phyloP scores from a whole-genome alignment of 805 yeast species.

The Priceomyces castillae region DNA sequence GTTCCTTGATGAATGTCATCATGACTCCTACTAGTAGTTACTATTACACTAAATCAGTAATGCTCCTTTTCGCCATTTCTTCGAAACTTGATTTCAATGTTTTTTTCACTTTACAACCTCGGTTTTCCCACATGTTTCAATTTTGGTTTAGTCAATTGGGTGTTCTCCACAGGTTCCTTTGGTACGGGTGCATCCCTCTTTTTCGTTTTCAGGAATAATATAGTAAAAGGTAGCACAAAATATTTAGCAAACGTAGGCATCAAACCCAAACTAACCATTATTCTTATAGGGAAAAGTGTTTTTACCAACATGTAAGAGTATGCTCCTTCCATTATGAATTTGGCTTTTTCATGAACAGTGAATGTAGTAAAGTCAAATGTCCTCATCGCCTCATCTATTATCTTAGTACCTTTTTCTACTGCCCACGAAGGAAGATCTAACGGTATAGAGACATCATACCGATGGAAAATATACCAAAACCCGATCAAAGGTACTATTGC shows the following conservation, averaged over 20 bases:
- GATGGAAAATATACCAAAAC: slow-evolving; percentile 65
- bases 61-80: no score
- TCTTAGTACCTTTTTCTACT: slow-evolving; percentile 54
- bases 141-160: slow-evolving; percentile 5
- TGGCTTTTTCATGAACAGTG: slow-evolving; percentile 50
- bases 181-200: slow-evolving; percentile 2
- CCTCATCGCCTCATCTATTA: slow-evolving; percentile 53
- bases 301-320: slow-evolving; percentile 71
- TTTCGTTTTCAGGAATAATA: slow-evolving; percentile 16
- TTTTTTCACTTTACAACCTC: slow-evolving; percentile 22
- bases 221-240: slow-evolving; percentile 46
- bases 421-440: slow-evolving; percentile 59
- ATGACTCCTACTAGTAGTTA: no score
- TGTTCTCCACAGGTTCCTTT: neutral
- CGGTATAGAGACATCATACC: slow-evolving; percentile 49
- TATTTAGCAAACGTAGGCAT: slow-evolving; percentile 60
- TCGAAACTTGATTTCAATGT: no score
- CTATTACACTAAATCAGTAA: no score
- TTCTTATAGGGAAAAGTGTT: slow-evolving; percentile 52
- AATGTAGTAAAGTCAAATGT: slow-evolving; percentile 29
- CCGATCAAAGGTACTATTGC: slow-evolving; percentile 71
- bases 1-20: neutral
- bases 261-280: slow-evolving; percentile 46
- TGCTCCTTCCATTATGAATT: slow-evolving; percentile 67
- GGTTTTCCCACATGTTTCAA: slow-evolving; percentile 33